phyloP scores from a whole-genome alignment of 805 yeast species.

The Cyberlindnera subsufficiens region DNA sequence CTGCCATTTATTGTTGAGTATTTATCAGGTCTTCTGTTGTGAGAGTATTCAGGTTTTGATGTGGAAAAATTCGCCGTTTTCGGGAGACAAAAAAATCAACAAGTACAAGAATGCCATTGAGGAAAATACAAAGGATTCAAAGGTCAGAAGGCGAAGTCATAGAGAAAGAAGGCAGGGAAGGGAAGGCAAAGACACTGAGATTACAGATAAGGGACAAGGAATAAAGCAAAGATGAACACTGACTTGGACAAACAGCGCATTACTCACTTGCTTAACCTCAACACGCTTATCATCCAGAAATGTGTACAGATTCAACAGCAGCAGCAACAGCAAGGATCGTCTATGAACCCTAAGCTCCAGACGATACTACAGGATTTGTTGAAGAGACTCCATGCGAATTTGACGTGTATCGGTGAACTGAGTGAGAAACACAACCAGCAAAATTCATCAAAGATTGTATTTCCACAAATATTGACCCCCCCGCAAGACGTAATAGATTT shows the following conservation, averaged over 20 bases:
- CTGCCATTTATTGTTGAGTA: constrained; percentile 29
- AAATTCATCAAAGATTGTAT: constrained; percentile 11
- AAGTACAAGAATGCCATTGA: too few species aligned
- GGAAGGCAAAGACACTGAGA: too few species aligned
- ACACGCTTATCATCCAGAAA: constrained; percentile 22
- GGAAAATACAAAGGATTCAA: too few species aligned
- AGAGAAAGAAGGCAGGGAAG: too few species aligned
- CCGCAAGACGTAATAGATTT: constrained; percentile 23
- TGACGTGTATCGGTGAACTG: constrained; percentile 25
- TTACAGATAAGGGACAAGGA: too few species aligned
- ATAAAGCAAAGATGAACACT: constrained; percentile 11
- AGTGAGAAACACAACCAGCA: constrained; percentile 19
- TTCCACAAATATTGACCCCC: constrained; percentile 20
- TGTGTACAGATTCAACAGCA: constrained; percentile 21
- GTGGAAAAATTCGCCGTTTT: too few species aligned
- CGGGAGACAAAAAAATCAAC: too few species aligned
- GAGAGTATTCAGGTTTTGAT: background rate
- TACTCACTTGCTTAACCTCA: constrained; percentile 18
- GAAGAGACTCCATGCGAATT: constrained; percentile 23
- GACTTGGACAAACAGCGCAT: constrained; percentile 22
- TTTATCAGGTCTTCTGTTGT: background rate
- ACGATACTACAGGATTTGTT: constrained; percentile 19
- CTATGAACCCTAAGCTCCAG: constrained; percentile 14
- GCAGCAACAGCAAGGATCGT: constrained; percentile 12
- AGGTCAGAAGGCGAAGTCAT: too few species aligned